phyloP scores from a whole-genome alignment of 208 protist species.

The Trichomonas tenax region DNA sequence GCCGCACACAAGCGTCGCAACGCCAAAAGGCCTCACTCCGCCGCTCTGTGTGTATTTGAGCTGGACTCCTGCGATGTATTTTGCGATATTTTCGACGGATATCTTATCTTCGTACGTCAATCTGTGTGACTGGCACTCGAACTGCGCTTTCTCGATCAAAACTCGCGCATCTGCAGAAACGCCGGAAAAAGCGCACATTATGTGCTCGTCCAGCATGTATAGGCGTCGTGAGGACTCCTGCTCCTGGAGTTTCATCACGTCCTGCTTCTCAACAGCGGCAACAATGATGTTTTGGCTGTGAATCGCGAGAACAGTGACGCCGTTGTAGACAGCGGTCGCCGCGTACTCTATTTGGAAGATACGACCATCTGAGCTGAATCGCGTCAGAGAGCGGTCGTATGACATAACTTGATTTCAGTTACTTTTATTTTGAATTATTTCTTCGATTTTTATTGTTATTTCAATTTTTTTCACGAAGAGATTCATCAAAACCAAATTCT shows the following conservation, averaged over 20 bases:
- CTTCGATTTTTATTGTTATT: too few relatives aligned
- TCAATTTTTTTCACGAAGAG: too few relatives aligned
- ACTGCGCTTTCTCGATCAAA: slow-evolving; percentile 79
- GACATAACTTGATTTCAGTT: not conserved
- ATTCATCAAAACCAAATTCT: too few relatives aligned
- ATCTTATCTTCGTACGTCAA: slow-evolving; percentile 90
- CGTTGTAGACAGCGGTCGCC: slow-evolving; percentile 95
- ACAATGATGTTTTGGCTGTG: slow-evolving; percentile 64
- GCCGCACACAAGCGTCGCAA: slow-evolving; percentile 89
- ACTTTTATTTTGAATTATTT: too few relatives aligned
- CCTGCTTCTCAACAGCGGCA: slow-evolving; percentile 93
- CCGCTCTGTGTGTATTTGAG: slow-evolving; percentile 62
- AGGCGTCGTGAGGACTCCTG: slow-evolving; percentile 94
- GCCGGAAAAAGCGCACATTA: slow-evolving; percentile 37
- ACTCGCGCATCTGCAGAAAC: slow-evolving; percentile 97
- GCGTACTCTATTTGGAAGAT: slow-evolving; percentile 99
- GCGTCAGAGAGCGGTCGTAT: slow-evolving; percentile 77
- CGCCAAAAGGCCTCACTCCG: slow-evolving; percentile 95
- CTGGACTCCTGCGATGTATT: slow-evolving; percentile 86
- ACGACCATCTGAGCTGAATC: slow-evolving; percentile 98
- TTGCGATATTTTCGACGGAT: slow-evolving; percentile 87
- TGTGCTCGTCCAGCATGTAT: slow-evolving; percentile 69
- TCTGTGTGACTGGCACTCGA: slow-evolving; percentile 93
- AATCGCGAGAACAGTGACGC: slow-evolving; percentile 57
- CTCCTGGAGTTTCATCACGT: slow-evolving; percentile 91